phyloP scores from a whole-genome alignment of 257 asterid species.

The Forsythia viridissima region DNA sequence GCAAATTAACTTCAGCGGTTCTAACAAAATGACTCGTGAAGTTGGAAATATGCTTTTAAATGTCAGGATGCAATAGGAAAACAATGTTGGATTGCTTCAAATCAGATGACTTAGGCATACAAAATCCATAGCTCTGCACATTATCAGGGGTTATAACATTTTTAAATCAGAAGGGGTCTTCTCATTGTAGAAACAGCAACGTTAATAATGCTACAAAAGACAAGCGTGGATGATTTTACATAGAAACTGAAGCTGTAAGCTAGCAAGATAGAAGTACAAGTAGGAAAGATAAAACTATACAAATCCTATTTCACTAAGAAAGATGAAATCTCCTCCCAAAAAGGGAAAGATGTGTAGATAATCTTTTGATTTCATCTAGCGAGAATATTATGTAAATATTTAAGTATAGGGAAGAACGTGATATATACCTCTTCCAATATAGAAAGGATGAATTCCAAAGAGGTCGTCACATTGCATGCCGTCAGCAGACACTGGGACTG shows the following conservation, averaged over 20 bases:
- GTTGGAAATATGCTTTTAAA: background rate
- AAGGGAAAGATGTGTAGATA: background rate
- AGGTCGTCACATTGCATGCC: slow-evolving; percentile 56
- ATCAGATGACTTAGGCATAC: background rate
- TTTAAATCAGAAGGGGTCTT: background rate
- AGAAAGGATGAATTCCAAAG: slow-evolving; percentile 94
- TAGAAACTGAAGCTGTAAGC: background rate
- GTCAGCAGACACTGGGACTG: slow-evolving; percentile 38
- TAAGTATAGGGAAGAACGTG: background rate
- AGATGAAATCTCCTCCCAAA: background rate
- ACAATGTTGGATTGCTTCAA: background rate
- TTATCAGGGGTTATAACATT: background rate
- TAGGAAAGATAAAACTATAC: background rate
- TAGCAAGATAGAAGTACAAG: background rate
- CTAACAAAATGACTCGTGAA: background rate
- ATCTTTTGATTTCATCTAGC: slow-evolving; percentile 7
- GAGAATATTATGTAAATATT: background rate
- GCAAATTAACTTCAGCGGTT: background rate
- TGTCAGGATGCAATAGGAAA: background rate
- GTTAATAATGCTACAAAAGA: background rate
- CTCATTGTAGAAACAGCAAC: background rate
- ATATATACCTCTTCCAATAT: slow-evolving; percentile 72
- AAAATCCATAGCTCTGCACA: background rate
- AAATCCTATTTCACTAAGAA: background rate
- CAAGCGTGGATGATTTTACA: background rate